Conservation (phyloP, 2,329 filamentous ascomycete species). For the Colletotrichum tabaci region DNA sequence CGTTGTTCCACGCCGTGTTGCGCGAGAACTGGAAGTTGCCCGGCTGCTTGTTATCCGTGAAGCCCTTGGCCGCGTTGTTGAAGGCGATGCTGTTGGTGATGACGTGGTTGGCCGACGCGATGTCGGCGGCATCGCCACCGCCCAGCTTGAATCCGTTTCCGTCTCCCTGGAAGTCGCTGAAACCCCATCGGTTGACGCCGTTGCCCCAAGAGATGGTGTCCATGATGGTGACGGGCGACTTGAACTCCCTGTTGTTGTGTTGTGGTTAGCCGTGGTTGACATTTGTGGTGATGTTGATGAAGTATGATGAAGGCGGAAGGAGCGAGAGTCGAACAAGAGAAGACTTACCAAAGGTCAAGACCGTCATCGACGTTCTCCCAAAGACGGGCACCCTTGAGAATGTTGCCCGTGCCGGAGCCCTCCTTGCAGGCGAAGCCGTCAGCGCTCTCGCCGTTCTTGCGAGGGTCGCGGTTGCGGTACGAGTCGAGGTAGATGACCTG, state of each 20-base stretch:
- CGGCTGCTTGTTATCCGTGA: slow-evolving; percentile 62
- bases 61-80: slow-evolving; percentile 59
- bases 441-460: slow-evolving; percentile 67
- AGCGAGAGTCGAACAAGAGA: background rate
- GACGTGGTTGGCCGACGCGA: slow-evolving; percentile 58
- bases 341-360: slow-evolving; percentile 43
- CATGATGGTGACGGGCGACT: slow-evolving; percentile 58
- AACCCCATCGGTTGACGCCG: slow-evolving; percentile 61
- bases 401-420: slow-evolving; percentile 61
- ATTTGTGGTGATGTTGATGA: too few relatives aligned
- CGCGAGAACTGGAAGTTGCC: slow-evolving; percentile 56
- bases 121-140: slow-evolving; percentile 52
- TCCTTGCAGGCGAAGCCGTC: slow-evolving; percentile 65
- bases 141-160: slow-evolving; percentile 66
- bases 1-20: slow-evolving; percentile 64
- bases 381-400: slow-evolving; percentile 60
- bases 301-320: background rate
- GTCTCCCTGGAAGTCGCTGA: slow-evolving; percentile 59
- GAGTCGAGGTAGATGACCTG: slow-evolving; percentile 60
- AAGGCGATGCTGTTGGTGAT: slow-evolving; percentile 62
- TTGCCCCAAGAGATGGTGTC: slow-evolving; percentile 63
- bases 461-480: slow-evolving; percentile 61
- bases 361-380: slow-evolving; percentile 68
- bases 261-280: background rate
- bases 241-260: slow-evolving; percentile 49